A percentile compares a stretch with the other conserved stretches of the same genome.
phyloP scores from a whole-genome alignment of 2,329 filamentous ascomycete genomes.

The Fusarium bulbicola region DNA sequence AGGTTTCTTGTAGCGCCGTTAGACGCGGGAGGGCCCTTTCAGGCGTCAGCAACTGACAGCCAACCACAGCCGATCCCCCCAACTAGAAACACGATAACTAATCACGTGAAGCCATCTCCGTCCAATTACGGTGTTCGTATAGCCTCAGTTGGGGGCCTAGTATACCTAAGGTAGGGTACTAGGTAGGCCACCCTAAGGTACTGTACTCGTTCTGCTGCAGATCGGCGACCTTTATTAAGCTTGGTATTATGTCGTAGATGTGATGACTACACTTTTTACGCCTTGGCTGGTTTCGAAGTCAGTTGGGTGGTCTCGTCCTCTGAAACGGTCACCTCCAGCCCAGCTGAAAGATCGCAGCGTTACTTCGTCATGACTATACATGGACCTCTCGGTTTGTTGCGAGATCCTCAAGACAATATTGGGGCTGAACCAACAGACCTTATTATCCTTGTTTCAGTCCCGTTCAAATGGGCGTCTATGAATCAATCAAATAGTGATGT shows the following conservation, averaged over 20 bases:
- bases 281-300: slow-evolving; percentile 28
- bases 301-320: slow-evolving; percentile 3
- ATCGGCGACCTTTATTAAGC: slow-evolving; percentile 18
- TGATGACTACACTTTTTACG: neutral
- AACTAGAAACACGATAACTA: neutral
- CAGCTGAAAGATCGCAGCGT: slow-evolving; percentile 25
- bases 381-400: slow-evolving; percentile 25
- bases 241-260: slow-evolving; percentile 6
- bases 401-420: slow-evolving; percentile 15
- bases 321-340: slow-evolving; percentile 4
- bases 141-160: slow-evolving; percentile 23
- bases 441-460: slow-evolving; percentile 15
- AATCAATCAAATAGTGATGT: slow-evolving; percentile 11
- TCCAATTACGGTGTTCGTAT: slow-evolving; percentile 24
- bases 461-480: neutral
- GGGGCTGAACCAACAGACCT: neutral
- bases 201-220: neutral
- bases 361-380: neutral
- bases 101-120: slow-evolving; percentile 19
- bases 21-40: slow-evolving; percentile 25
- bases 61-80: slow-evolving; percentile 34
- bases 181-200: neutral
- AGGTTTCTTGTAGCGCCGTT: slow-evolving; percentile 27
- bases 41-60: slow-evolving; percentile 23
- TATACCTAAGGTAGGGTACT: neutral